Evolutionary conservation across 2,329 filamentous ascomycete species (phyloP), one percentile per base, ranked within the genome.

Genomic region (Xylaria multiplex): DNA sequence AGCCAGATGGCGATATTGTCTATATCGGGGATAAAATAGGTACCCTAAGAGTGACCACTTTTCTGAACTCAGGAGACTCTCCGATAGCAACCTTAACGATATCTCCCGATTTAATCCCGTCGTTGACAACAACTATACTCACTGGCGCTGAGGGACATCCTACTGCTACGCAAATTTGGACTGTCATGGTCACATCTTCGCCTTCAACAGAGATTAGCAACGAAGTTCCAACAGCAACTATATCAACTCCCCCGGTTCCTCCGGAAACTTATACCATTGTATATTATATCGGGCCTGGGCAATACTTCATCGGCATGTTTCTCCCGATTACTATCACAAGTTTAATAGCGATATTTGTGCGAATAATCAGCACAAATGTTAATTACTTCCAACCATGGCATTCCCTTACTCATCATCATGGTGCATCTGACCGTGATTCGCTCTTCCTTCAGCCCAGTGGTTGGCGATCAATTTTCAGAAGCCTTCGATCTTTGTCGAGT

Each of bases 361-460:
- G 71, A n/a, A 69, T 70, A 24, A 64, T 73, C 30, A 67, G 69
- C 59, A 48, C 62, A 49, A 74, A 73, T 48, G 72, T 66, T 32
- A 71, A 70, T 59, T 55, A 71, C 19, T 66, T 73, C 30, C 77
- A 80, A 67, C 79, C 79, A 0, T 80, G 76, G 72, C 77, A 79
- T 66, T 76, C 77, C 53, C 72, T 81, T n/a, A 72, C 75, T 13
- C 69, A 71, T 30, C 61, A 66, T 1, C 66, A 57, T 9, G 79
- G 79, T 4, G 73, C 73, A 1, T 22, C 66, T 0, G 78, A 78
- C 0, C 67, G 69, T 4, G 71, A 77, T 24, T 80, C 79, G 0
- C 62, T 78, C 8, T 74, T 61, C 22, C 66, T 76, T 13, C 63
- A 72, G 24, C 72, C 72, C 2, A 65, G 69, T 2, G 72, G 74